phyloP scores from a whole-genome alignment of 352 stramenopile species.

The Phytophthora cryptogea region DNA sequence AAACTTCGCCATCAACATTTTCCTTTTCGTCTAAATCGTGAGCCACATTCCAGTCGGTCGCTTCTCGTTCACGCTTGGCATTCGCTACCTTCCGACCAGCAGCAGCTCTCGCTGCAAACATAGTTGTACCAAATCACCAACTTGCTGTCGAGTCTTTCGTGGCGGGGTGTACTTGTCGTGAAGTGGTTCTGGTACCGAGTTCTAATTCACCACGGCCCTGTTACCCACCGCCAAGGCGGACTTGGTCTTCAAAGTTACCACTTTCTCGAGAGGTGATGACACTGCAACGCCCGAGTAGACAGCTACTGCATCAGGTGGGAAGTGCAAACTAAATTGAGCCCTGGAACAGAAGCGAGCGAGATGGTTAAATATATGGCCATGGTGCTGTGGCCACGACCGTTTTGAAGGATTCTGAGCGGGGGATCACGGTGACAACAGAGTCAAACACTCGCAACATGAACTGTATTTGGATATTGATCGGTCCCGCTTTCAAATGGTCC shows the following conservation, averaged over 20 bases:
- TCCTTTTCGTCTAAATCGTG: slow-evolving; percentile 13
- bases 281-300: slow-evolving; percentile 18
- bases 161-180: neutral
- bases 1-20: neutral
- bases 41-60: slow-evolving; percentile 25
- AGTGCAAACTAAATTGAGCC: slow-evolving; percentile 28
- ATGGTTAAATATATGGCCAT: slow-evolving; percentile 12
- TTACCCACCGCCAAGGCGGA: slow-evolving; percentile 16
- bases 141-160: slow-evolving; percentile 1
- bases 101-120: slow-evolving; percentile 35
- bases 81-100: slow-evolving; percentile 31
- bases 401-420: slow-evolving; percentile 22
- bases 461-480: too few species aligned
- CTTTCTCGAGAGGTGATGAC: slow-evolving; percentile 13
- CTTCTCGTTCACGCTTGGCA: slow-evolving; percentile 25
- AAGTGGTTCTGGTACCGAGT: neutral
- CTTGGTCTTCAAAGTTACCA: slow-evolving; percentile 15
- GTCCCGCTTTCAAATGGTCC: too few species aligned
- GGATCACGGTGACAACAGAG: neutral
- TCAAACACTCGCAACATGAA: neutral
- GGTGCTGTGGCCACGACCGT: neutral
- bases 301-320: slow-evolving; percentile 5
- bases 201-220: slow-evolving; percentile 3
- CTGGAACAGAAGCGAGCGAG: slow-evolving; percentile 3
- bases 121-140: slow-evolving; percentile 13